Evolutionary conservation across 768 basidiomycete genomes (phyloP), one percentile per base, ranked within the genome.

Genomic region (Lactarius trivialis): DNA sequence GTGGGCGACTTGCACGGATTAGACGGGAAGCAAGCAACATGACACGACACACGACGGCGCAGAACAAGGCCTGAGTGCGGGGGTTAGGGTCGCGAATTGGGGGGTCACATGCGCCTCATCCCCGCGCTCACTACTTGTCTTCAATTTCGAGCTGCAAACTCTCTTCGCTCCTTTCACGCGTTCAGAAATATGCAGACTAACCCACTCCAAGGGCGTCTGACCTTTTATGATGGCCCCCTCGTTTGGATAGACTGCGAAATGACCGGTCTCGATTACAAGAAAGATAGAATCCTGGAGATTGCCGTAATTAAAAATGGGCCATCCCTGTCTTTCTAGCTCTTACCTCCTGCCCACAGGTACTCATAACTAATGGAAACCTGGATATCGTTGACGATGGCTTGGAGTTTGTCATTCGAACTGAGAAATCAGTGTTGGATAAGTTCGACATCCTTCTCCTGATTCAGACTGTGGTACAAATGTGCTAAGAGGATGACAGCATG

Each of bases 231-330:
- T 36, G 85, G 86, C 0, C 88, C 89, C 11, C 73, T 91, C 59
- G 85, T 91, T 7, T 88, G 91, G 91, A 80, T 93, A 55, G 91
- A 93, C 72, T 91, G 89, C 68, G 91, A 93, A 75, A 93, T 93
- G 82, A 92, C 91, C 2, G 91, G 91, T 4, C 78, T 93, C 41
- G 73, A 88, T 69, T 79, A 79, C 4, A 77, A 79, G 53, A 84
- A 74, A 43, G 88, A 92, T 73, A 84, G 81, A 65, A 82, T 93
- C 32, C 71, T 93, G 2, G 93, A 96, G 73, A 88, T 95, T 69
- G 89, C 88, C 12, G 89, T 85, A 61, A 64, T 79, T 68, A 11
- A 55, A n/a, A 37, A 49, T 56, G 37, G 48, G 9, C 48, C 11
- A 2, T 49, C 28, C 7, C 21, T 39, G 63, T 50, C 34, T 12